Conservation (phyloP, 1,284 basidiomycete species). For the Trichosporon inkin region DNA sequence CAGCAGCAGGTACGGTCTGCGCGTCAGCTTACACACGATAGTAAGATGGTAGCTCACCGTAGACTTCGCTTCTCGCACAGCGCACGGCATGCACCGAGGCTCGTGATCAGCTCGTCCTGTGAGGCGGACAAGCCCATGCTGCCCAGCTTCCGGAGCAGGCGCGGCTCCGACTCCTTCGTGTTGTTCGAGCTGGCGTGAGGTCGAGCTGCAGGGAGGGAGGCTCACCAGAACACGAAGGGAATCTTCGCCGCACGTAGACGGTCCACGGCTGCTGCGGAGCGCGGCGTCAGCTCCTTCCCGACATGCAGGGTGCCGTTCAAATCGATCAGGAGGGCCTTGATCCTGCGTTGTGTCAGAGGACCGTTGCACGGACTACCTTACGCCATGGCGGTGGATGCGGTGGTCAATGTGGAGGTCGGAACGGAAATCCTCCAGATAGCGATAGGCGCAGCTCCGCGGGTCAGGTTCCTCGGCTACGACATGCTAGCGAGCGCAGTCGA, state of each 20-base stretch:
- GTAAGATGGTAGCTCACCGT: slow-evolving; percentile 47
- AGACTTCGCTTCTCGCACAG: slow-evolving; percentile 52
- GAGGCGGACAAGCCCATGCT: slow-evolving; percentile 57
- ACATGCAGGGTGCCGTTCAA: slow-evolving; percentile 66
- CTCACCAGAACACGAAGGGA: slow-evolving; percentile 63
- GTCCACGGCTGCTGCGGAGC: slow-evolving; percentile 57
- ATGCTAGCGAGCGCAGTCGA: background rate
- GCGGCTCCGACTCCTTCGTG: slow-evolving; percentile 55
- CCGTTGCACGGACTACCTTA: background rate
- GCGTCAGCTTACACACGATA: background rate
- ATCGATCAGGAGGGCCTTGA: slow-evolving; percentile 60
- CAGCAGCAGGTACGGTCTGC: slow-evolving; percentile 61
- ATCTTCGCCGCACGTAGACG: slow-evolving; percentile 54
- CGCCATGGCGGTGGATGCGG: background rate
- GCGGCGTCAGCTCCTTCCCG: slow-evolving; percentile 55
- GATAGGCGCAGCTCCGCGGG: background rate
- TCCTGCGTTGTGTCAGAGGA: slow-evolving; percentile 1
- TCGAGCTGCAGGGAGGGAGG: slow-evolving; percentile 28
- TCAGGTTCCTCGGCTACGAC: background rate
- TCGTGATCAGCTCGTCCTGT: slow-evolving; percentile 59
- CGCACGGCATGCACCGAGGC: slow-evolving; percentile 59
- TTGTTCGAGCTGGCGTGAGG: slow-evolving; percentile 47
- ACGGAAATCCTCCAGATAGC: background rate
- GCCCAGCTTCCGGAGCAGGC: slow-evolving; percentile 52
- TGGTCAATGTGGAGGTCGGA: background rate